Evolutionary conservation across 1,284 basidiomycete genomes (phyloP), one percentile per base, ranked within the genome.

Genomic region (Mycena sp.): DNA sequence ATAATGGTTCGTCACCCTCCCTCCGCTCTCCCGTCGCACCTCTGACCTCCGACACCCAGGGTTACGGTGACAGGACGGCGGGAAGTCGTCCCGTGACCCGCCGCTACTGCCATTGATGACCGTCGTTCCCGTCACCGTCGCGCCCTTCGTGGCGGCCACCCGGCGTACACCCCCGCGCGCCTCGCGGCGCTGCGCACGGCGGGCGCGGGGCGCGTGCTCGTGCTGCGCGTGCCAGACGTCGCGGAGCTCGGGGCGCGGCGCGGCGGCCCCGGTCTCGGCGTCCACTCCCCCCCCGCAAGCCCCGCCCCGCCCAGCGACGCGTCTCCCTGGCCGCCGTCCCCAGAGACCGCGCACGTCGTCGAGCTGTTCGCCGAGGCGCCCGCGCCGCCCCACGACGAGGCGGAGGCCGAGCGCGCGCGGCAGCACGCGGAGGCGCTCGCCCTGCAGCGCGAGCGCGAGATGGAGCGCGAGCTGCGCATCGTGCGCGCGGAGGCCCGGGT

Each of bases 171-270:
- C 1, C 46, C 16, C 11, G 16, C 9, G 37, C 3, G 1, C 1
- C 50, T 16, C 28, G 26, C 12, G 7, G 3, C 16, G 12, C 29
- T 19, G n/a, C 17, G 16, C 21, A 46, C 19, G 17, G 3, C 14
- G 50, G 35, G n/a, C 23, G 4, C 14, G 6, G 30, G 25, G 17
- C 56, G 62, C 40, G 58, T 56, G 62, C 50, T 63, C 29, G 41
- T 28, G n/a, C 40, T 63, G 23, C 62, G 62, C 40, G 44, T 63
- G 6, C 62, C 62, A 12, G n/a, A n/a, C n/a, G n/a, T n/a, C n/a
- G n/a, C n/a, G n/a, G n/a, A n/a, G n/a, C n/a, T n/a, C n/a, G n/a
- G n/a, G n/a, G n/a, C n/a, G n/a, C n/a, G n/a, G n/a, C n/a, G n/a
- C n/a, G n/a, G n/a, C n/a, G 62, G 62, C 4, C 43, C 62, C 0